phyloP scores from a whole-genome alignment of 2,329 filamentous ascomycete species.

The Raffaelea arxii region DNA sequence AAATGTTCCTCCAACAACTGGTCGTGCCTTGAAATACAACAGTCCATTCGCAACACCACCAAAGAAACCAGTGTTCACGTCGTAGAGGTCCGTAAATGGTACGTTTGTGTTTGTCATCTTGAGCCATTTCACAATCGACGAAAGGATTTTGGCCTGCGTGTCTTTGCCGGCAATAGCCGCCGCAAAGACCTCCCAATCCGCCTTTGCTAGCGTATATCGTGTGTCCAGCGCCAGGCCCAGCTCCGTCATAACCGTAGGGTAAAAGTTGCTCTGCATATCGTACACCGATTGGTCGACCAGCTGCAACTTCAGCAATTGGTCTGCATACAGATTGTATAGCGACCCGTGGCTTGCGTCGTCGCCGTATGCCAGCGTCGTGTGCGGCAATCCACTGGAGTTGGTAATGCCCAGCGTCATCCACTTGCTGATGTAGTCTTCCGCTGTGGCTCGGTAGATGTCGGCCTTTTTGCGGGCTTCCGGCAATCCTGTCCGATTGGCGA shows the following conservation, averaged over 20 bases:
- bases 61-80: conserved; percentile 59
- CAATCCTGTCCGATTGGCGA: conserved; percentile 52
- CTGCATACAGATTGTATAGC: conserved; percentile 77
- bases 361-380: conserved; percentile 72
- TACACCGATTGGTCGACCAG: conserved; percentile 69
- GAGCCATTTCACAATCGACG: conserved; percentile 63
- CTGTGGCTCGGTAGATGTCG: conserved; percentile 6
- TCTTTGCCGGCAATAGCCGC: conserved; percentile 60
- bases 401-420: conserved; percentile 68
- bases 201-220: conserved; percentile 73
- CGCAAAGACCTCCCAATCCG: conserved; percentile 78
- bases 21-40: conserved; percentile 61
- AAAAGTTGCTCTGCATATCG: conserved; percentile 68
- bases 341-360: conserved; percentile 42
- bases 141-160: conserved; percentile 56
- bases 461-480: conserved; percentile 21
- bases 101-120: conserved; percentile 61
- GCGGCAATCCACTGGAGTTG: conserved; percentile 46
- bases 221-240: conserved; percentile 79
- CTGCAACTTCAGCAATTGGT: conserved; percentile 66
- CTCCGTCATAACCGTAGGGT: conserved; percentile 58
- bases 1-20: conserved; percentile 74
- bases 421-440: conserved; percentile 53
- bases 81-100: conserved; percentile 69
- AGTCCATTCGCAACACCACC: conserved; percentile 37